Evolutionary conservation across 2,329 filamentous ascomycete genomes (phyloP).

Genomic region (Ophiostoma australiae): DNA sequence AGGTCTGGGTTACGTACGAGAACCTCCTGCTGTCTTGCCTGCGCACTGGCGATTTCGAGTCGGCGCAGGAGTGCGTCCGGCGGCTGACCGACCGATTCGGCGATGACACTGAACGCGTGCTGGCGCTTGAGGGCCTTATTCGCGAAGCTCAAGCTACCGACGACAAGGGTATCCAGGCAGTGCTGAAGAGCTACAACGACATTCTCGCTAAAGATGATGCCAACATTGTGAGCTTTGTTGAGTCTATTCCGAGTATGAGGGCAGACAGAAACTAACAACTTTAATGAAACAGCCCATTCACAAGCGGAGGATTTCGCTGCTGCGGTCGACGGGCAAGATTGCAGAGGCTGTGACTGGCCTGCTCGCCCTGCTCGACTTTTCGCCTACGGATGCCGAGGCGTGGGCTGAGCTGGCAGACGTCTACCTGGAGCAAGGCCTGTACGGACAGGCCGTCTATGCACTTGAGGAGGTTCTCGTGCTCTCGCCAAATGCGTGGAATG

Average conservation of each 20-base stretch:
- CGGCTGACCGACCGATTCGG: conserved; percentile 78
- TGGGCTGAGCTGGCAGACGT: conserved; percentile 90
- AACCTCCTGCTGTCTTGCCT: conserved; percentile 81
- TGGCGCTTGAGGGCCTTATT: conserved; percentile 75
- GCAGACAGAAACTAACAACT: conserved; percentile 20
- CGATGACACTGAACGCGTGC: conserved; percentile 74
- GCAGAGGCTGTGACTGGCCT: conserved; percentile 71
- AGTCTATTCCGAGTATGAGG: neutral
- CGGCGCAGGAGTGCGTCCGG: conserved; percentile 70
- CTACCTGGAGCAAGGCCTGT: conserved; percentile 74
- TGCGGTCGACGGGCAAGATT: conserved; percentile 66
- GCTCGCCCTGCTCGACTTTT: conserved; percentile 70
- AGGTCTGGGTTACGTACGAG: conserved; percentile 81
- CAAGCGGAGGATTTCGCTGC: conserved; percentile 76
- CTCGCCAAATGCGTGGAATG: conserved; percentile 91
- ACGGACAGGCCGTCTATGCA: conserved; percentile 77
- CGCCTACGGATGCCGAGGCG: conserved; percentile 84
- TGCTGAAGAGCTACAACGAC: conserved; percentile 73
- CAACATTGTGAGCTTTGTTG: conserved; percentile 51
- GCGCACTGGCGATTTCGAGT: conserved; percentile 73
- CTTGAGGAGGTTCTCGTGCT: conserved; percentile 86
- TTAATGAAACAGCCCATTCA: conserved; percentile 59
- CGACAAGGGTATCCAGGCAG: conserved; percentile 57
- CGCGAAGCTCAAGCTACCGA: conserved; percentile 74
- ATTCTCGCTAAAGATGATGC: conserved; percentile 68